Conservation (phyloP, 1,284 basidiomycete species). For the Ceratobasidium sp. region DNA sequence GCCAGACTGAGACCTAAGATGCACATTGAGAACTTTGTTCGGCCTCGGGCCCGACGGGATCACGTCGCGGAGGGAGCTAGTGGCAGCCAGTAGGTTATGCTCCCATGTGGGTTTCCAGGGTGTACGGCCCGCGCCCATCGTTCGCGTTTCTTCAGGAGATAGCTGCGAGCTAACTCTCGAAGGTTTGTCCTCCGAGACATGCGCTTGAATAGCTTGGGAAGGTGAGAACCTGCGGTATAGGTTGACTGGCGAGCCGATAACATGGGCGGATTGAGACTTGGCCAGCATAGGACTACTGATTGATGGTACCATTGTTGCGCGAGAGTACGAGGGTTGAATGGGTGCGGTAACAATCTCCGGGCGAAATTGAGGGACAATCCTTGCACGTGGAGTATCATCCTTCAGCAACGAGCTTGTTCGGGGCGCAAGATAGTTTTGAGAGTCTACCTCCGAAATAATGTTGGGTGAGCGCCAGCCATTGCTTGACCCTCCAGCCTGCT, state of each 20-base stretch:
- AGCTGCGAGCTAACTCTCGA: not conserved
- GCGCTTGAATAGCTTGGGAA: no score
- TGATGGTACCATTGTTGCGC: slow-evolving; percentile 23
- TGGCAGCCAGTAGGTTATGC: not conserved
- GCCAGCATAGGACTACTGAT: slow-evolving; percentile 36
- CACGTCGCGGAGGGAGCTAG: not conserved
- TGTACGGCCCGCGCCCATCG: not conserved
- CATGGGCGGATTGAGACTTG: slow-evolving; percentile 29
- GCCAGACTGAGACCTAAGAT: slow-evolving; percentile 19
- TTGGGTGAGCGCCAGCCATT: not conserved
- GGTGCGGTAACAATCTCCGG: slow-evolving; percentile 16
- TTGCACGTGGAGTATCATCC: slow-evolving; percentile 36
- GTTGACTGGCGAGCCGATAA: slow-evolving; percentile 27
- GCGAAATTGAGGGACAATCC: slow-evolving; percentile 12
- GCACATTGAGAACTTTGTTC: not conserved
- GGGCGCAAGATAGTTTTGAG: not conserved
- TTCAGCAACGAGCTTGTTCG: not conserved
- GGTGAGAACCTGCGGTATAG: slow-evolving; percentile 27
- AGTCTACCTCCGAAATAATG: not conserved
- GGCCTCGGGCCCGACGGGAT: not conserved
- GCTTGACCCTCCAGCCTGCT: no score
- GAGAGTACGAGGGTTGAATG: slow-evolving; percentile 5
- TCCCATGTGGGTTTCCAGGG: not conserved
- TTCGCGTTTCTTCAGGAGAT: slow-evolving; percentile 1
- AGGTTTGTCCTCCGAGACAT: no score